These are phyloP conservation scores for Naganishia albida DNA, from an alignment of 1,284 basidiomycete species.

Conservation along the genomic window DNA sequence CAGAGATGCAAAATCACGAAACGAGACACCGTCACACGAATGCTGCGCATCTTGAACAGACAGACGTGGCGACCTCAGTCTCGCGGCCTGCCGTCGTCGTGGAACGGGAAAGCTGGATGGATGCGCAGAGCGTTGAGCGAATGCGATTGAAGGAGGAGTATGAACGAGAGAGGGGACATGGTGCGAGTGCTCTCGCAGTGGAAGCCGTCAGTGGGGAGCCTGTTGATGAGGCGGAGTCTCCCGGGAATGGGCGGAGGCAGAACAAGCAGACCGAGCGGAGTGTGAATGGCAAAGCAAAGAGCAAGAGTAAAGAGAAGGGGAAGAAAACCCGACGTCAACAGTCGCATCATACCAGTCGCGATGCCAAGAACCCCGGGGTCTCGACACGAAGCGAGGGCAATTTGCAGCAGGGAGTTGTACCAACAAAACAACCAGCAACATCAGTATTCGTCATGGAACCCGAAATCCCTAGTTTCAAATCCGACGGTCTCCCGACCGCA, in stretches of 20 bases:
- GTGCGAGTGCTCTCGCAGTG: not conserved
- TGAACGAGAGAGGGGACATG: conserved; percentile 7
- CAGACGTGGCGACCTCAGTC: not conserved
- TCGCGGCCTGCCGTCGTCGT: not conserved
- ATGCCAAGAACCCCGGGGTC: too few species aligned
- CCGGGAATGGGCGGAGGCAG: not conserved
- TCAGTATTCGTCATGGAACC: not conserved
- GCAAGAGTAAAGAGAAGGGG: not conserved
- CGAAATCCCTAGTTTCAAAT: not conserved
- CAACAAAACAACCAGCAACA: not conserved
- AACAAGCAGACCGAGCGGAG: not conserved
- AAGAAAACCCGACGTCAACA: conserved; percentile 1
- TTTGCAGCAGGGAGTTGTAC: too few species aligned
- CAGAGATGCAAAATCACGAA: conserved; percentile 10
- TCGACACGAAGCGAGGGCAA: too few species aligned
- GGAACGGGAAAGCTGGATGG: conserved; percentile 25
- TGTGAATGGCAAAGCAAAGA: not conserved
- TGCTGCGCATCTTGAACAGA: not conserved
- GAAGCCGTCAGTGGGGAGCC: not conserved
- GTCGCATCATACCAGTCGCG: not conserved
- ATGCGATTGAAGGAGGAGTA: conserved; percentile 19
- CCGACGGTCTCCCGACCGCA: not conserved
- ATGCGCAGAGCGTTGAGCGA: conserved; percentile 18
- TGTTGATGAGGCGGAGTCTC: not conserved
- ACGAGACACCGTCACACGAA: not conserved